Evolutionary conservation across 2,329 filamentous ascomycete genomes (phyloP).

Genomic region (Claviceps sorghi): DNA sequence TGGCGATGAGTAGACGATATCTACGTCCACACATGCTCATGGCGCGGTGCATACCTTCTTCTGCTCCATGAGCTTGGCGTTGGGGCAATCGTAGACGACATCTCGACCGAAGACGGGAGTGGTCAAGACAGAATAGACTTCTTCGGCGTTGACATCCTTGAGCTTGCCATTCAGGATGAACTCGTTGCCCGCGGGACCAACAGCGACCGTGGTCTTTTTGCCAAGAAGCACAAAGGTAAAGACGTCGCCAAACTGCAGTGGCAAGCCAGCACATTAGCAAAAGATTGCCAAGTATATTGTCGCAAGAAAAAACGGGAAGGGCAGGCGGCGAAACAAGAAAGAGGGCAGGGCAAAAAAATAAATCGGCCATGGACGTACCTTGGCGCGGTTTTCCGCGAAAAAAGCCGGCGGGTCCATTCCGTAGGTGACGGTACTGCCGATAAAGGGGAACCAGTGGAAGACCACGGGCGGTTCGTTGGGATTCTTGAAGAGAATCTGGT

Average conservation of each 20-base stretch:
- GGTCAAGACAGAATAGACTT: constrained; percentile 69
- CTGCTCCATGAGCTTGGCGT: constrained; percentile 88
- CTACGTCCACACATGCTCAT: background rate
- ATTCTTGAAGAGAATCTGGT: constrained; percentile 69
- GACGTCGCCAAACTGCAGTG: constrained; percentile 63
- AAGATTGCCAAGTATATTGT: background rate
- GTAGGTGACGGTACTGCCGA: constrained; percentile 86
- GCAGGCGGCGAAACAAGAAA: too few relatives aligned
- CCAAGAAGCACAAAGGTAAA: constrained; percentile 83
- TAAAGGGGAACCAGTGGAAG: constrained; percentile 67
- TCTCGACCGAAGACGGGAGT: constrained; percentile 64
- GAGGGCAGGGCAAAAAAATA: background rate
- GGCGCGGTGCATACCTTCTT: constrained; percentile 52
- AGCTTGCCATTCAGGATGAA: constrained; percentile 86
- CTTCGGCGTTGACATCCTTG: constrained; percentile 79
- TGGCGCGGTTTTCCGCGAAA: constrained; percentile 60
- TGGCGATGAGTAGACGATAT: too few relatives aligned
- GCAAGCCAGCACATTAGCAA: background rate
- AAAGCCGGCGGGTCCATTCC: constrained; percentile 88
- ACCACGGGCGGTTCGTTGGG: constrained; percentile 68
- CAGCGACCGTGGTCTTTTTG: constrained; percentile 75
- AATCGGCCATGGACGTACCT: constrained; percentile 39
- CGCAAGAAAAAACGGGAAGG: background rate
- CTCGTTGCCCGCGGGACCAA: constrained; percentile 73
- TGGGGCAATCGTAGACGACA: constrained; percentile 84